Evolutionary conservation across 805 yeast species (phyloP).

Genomic region (Myxozyma sirexii): DNA sequence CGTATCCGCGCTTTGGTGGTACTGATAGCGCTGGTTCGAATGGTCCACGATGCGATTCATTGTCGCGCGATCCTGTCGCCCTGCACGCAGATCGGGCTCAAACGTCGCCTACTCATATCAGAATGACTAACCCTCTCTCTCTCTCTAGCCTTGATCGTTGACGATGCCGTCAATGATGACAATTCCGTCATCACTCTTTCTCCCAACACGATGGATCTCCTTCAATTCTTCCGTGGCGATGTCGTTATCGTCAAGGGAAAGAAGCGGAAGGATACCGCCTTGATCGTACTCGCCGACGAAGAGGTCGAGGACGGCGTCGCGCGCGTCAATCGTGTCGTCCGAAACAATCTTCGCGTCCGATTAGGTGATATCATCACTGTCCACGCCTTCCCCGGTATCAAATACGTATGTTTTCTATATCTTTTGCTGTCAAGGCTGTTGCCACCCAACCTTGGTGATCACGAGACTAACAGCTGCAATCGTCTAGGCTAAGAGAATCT

Average conservation of each 20-base stretch:
- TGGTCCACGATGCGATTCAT: too few species aligned
- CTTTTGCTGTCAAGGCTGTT: neutral
- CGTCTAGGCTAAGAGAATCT: conserved; percentile 76
- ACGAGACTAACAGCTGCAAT: neutral
- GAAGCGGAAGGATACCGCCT: conserved; percentile 95
- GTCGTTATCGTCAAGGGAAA: conserved; percentile 97
- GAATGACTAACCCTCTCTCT: neutral
- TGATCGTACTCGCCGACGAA: conserved; percentile 94
- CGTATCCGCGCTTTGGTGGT: neutral
- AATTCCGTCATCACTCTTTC: conserved; percentile 95
- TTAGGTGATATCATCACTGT: conserved; percentile 89
- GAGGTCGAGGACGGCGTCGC: conserved; percentile 96
- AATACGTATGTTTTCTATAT: conserved; percentile 51
- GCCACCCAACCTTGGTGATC: neutral
- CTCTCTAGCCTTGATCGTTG: conserved; percentile 70
- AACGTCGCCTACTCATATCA: neutral
- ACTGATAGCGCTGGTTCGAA: too few species aligned
- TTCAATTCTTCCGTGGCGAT: conserved; percentile 96
- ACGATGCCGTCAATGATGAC: conserved; percentile 96
- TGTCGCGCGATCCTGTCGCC: neutral
- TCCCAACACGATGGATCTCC: conserved; percentile 89
- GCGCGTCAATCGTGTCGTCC: conserved; percentile 90
- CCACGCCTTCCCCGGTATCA: conserved; percentile 97
- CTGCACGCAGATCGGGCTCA: neutral
- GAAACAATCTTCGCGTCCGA: conserved; percentile 92